Conservation (phyloP, 2,329 filamentous ascomycete genomes). For the Coniella lustricola region DNA sequence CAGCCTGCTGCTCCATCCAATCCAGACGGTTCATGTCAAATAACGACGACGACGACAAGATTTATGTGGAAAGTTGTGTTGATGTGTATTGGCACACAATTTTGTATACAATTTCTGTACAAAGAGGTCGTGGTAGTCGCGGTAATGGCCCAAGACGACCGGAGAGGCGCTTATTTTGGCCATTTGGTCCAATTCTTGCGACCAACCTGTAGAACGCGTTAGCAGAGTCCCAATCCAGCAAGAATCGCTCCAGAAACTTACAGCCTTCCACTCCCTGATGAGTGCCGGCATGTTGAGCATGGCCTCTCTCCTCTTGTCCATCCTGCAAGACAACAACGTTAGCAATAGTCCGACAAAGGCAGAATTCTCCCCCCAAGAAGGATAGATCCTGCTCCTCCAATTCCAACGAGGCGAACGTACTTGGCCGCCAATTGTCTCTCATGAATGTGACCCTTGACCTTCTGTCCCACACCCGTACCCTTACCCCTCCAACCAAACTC, state of each 20-base stretch:
- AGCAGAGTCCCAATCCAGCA: slow-evolving; percentile 22
- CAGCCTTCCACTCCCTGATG: slow-evolving; percentile 89
- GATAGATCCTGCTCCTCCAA: background rate
- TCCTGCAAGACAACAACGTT: slow-evolving; percentile 37
- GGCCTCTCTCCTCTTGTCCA: slow-evolving; percentile 83
- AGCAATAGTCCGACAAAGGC: slow-evolving; percentile 22
- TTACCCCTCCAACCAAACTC: slow-evolving; percentile 79
- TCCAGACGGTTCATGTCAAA: background rate
- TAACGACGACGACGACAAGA: too few relatives aligned
- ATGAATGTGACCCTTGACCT: slow-evolving; percentile 91
- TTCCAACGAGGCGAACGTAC: slow-evolving; percentile 37
- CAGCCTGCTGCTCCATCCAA: too few relatives aligned
- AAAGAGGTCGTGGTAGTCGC: background rate
- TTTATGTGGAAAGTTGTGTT: background rate
- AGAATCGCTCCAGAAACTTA: slow-evolving; percentile 37
- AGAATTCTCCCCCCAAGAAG: background rate
- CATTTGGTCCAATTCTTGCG: slow-evolving; percentile 51
- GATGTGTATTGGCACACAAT: background rate
- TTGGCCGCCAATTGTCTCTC: slow-evolving; percentile 77
- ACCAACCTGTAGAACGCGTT: slow-evolving; percentile 39
- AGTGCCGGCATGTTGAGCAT: slow-evolving; percentile 93
- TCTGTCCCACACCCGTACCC: slow-evolving; percentile 87
- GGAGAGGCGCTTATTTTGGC: slow-evolving; percentile 39
- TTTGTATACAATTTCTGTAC: slow-evolving; percentile 8
- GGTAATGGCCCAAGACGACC: background rate